These are phyloP conservation scores for Alternaria dauci DNA, from an alignment of 2,329 filamentous ascomycete genomes.

Conservation along the genomic window DNA sequence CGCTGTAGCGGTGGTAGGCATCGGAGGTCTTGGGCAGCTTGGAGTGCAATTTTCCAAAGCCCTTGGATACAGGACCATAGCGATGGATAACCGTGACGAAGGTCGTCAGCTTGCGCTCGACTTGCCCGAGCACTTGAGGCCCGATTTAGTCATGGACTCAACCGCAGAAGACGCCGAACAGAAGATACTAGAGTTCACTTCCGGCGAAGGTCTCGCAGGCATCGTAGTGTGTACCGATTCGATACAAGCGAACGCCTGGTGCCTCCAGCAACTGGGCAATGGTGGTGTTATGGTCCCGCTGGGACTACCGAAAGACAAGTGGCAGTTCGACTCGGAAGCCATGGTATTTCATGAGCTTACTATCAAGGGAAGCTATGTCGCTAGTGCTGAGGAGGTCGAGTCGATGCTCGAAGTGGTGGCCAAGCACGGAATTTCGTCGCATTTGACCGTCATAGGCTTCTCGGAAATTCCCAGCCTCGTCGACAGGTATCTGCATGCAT, in stretches of 20 bases:
- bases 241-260: slow-evolving; percentile 34
- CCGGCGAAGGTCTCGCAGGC: slow-evolving; percentile 33
- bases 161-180: slow-evolving; percentile 22
- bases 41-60: slow-evolving; percentile 73
- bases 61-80: slow-evolving; percentile 32
- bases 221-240: slow-evolving; percentile 41
- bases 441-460: slow-evolving; percentile 33
- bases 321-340: slow-evolving; percentile 36
- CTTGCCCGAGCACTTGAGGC: slow-evolving; percentile 24
- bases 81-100: slow-evolving; percentile 38
- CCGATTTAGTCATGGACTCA: slow-evolving; percentile 33
- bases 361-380: slow-evolving; percentile 38
- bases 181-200: slow-evolving; percentile 25
- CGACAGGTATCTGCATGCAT: slow-evolving; percentile 27
- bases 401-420: slow-evolving; percentile 36
- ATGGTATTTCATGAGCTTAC: slow-evolving; percentile 37
- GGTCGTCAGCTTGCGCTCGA: slow-evolving; percentile 31
- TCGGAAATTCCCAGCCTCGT: slow-evolving; percentile 32
- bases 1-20: slow-evolving; percentile 80
- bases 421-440: slow-evolving; percentile 28
- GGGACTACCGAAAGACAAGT: slow-evolving; percentile 35
- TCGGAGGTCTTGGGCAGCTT: slow-evolving; percentile 79
- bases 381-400: slow-evolving; percentile 34
- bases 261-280: slow-evolving; percentile 33
- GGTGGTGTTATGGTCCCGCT: slow-evolving; percentile 36